These are phyloP conservation scores for Volvariella surrecta DNA, from an alignment of 1,284 basidiomycete genomes.

Conservation along the genomic window DNA sequence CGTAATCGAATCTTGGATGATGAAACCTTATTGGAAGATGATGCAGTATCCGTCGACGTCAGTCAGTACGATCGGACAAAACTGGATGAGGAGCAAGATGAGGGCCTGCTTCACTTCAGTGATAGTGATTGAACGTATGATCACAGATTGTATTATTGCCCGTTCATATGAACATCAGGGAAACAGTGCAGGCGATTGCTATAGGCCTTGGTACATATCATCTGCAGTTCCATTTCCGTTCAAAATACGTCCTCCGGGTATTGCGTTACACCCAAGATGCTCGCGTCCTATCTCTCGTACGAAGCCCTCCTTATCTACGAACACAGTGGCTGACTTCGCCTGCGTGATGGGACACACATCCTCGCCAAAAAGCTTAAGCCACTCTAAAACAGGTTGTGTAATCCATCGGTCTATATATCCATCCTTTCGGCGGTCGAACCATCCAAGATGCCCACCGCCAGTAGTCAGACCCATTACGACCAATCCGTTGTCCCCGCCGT, in stretches of 20 bases:
- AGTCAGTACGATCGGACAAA: constrained; percentile 76
- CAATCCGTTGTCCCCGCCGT: constrained; percentile 51
- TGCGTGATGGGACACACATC: constrained; percentile 29
- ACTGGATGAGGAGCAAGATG: constrained; percentile 45
- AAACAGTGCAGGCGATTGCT: constrained; percentile 2
- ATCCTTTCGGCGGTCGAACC: constrained; percentile 62
- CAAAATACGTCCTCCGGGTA: constrained; percentile 30
- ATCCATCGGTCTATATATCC: constrained; percentile 59
- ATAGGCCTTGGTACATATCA: constrained; percentile 34
- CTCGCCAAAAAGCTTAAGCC: constrained; percentile 55
- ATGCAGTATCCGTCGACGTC: constrained; percentile 75
- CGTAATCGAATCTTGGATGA: constrained; percentile 71
- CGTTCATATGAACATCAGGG: constrained; percentile 2
- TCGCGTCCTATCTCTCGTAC: constrained; percentile 46
- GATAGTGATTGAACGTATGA: constrained; percentile 59
- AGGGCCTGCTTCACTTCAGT: constrained; percentile 64
- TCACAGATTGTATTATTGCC: constrained; percentile 5
- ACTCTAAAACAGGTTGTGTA: constrained; percentile 66
- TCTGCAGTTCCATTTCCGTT: constrained; percentile 29
- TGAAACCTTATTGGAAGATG: constrained; percentile 75
- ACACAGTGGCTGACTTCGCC: constrained; percentile 20
- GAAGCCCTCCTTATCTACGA: constrained; percentile 46
- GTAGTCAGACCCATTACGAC: constrained; percentile 70
- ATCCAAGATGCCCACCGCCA: constrained; percentile 90
- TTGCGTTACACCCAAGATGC: constrained; percentile 37